Conservation (phyloP, 352 stramenopile genomes). For the Aphanomyces astaci region DNA sequence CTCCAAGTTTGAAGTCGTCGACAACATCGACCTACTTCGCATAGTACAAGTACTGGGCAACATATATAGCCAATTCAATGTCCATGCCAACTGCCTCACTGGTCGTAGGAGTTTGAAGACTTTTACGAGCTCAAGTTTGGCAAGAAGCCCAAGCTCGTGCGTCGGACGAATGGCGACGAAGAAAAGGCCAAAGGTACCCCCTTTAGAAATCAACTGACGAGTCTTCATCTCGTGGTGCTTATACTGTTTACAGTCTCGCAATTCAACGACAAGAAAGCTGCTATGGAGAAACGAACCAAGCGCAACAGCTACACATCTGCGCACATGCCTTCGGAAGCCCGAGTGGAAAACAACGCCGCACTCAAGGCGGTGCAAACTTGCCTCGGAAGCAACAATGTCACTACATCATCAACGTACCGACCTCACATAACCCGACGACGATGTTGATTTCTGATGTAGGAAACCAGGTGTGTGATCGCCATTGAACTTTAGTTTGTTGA, state of each 20-base stretch:
- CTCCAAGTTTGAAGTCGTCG: constrained; percentile 86
- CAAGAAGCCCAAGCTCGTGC: constrained; percentile 80
- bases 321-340: constrained; percentile 62
- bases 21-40: constrained; percentile 87
- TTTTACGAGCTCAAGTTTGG: constrained; percentile 90
- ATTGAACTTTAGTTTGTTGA: too few species aligned
- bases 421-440: neutral
- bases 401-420: neutral
- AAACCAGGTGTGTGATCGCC: constrained; percentile 3
- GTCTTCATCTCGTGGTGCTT: neutral
- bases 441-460: neutral
- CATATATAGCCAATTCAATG: neutral
- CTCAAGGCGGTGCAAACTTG: constrained; percentile 46
- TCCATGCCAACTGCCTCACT: neutral
- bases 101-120: constrained; percentile 83
- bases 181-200: constrained; percentile 32
- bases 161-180: constrained; percentile 53
- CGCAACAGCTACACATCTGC: constrained; percentile 72
- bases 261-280: constrained; percentile 49
- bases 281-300: constrained; percentile 48
- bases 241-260: neutral
- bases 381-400: neutral
- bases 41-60: constrained; percentile 57
- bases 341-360: constrained; percentile 72
- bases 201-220: neutral